Conservation (phyloP, 1,284 basidiomycete species). For the Acaromyces ingoldii region DNA sequence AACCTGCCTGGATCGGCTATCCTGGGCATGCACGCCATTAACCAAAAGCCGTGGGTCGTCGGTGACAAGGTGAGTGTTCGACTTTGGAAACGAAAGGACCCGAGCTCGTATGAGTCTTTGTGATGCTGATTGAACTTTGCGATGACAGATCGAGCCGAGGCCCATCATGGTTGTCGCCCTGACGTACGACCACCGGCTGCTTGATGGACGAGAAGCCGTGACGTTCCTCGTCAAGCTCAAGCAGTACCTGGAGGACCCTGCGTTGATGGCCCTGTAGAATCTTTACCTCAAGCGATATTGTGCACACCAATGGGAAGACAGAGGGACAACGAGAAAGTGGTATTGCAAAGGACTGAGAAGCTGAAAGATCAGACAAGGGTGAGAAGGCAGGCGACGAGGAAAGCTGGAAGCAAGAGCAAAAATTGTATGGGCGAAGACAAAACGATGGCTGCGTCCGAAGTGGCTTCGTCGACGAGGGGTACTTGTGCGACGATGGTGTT, state of each 20-base stretch:
- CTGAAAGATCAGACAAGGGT: background rate
- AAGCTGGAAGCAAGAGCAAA: background rate
- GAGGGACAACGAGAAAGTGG: no score
- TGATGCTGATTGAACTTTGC: no score
- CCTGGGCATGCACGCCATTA: constrained; percentile 93
- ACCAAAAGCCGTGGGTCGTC: constrained; percentile 87
- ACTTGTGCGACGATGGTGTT: constrained; percentile 2
- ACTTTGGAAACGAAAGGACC: constrained; percentile 59
- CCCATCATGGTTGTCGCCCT: constrained; percentile 83
- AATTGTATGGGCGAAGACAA: background rate
- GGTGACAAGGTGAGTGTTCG: constrained; percentile 47
- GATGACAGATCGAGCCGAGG: constrained; percentile 89
- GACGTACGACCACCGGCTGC: constrained; percentile 91
- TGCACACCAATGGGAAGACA: no score
- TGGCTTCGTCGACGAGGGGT: background rate
- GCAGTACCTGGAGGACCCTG: constrained; percentile 14
- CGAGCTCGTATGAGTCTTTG: no score
- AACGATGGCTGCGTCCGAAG: background rate
- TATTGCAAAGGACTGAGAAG: no score
- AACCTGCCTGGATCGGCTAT: constrained; percentile 94
- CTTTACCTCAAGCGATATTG: no score
- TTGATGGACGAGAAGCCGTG: constrained; percentile 93
- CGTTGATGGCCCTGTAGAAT: constrained; percentile 7
- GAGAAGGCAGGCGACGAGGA: constrained; percentile 45
- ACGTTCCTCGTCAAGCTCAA: constrained; percentile 83